phyloP scores from a whole-genome alignment of 805 yeast species.

The Saccharomycopsis selenospora region DNA sequence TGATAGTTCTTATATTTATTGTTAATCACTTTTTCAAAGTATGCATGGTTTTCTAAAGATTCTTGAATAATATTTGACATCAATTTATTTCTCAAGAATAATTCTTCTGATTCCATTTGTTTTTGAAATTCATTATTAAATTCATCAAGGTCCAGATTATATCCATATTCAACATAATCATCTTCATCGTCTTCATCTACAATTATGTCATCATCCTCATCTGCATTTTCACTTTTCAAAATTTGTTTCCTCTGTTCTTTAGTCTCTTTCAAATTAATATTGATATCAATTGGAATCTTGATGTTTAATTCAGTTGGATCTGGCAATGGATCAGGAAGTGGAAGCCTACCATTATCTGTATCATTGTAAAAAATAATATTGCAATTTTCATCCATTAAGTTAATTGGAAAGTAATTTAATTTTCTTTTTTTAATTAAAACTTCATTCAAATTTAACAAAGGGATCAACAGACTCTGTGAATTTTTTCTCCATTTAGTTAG shows the following conservation, averaged over 20 bases:
- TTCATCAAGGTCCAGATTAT: conserved; percentile 21
- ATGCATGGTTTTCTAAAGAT: conserved; percentile 32
- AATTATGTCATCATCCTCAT: conserved; percentile 21
- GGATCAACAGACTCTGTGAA: conserved; percentile 79
- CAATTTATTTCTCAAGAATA: conserved; percentile 50
- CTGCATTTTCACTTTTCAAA: conserved; percentile 26
- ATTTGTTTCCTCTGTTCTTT: conserved; percentile 28
- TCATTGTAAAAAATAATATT: conserved; percentile 73
- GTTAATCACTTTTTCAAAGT: conserved; percentile 10
- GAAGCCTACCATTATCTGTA: conserved; percentile 38
- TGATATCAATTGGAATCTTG: conserved; percentile 49
- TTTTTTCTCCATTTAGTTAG: conserved; percentile 74
- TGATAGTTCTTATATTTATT: conserved; percentile 12
- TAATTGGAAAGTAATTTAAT: conserved; percentile 74
- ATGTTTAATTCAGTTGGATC: conserved; percentile 74
- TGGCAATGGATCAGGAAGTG: conserved; percentile 79
- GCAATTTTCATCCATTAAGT: conserved; percentile 61
- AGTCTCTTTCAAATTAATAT: conserved; percentile 27
- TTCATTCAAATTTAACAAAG: conserved; percentile 56
- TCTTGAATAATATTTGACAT: conserved; percentile 59
- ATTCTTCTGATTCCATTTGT: conserved; percentile 48
- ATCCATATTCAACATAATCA: neutral
- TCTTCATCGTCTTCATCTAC: conserved; percentile 22
- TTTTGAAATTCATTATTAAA: conserved; percentile 22
- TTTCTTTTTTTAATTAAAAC: conserved; percentile 40